phyloP scores from a whole-genome alignment of 257 asterid species.

The Nicotiana tabacum region DNA sequence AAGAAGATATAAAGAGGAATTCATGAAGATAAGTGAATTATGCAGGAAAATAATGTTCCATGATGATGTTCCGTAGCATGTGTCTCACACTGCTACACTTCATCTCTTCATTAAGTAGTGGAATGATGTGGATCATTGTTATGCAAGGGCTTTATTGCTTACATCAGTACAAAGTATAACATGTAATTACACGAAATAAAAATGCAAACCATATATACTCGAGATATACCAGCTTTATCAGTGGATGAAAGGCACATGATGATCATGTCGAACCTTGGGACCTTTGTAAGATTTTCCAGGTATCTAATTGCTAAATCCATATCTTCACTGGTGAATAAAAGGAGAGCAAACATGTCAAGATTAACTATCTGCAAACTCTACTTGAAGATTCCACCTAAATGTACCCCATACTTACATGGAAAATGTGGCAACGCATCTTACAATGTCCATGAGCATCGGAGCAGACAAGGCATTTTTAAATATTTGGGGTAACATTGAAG shows the following conservation, averaged over 20 bases:
- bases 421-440: conserved; percentile 70
- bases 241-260: conserved; percentile 77
- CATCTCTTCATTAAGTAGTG: background rate
- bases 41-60: background rate
- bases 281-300: conserved; percentile 61
- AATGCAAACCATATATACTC: background rate
- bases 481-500: conserved; percentile 64
- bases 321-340: conserved; percentile 66
- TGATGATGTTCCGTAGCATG: background rate
- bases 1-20: background rate
- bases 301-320: conserved; percentile 60
- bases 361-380: background rate
- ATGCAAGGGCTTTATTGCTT: conserved; percentile 2
- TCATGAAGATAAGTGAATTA: background rate
- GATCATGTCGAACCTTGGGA: conserved; percentile 82
- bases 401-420: conserved; percentile 44
- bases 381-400: conserved; percentile 9
- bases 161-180: background rate
- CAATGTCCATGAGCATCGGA: conserved; percentile 64
- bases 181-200: background rate
- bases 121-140: background rate
- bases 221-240: conserved; percentile 70
- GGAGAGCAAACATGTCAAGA: background rate
- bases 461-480: conserved; percentile 87
- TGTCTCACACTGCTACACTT: background rate